Evolutionary conservation across 1,139 yeast species (phyloP).

Genomic region (Zygosaccharomyces pseudobailii): DNA sequence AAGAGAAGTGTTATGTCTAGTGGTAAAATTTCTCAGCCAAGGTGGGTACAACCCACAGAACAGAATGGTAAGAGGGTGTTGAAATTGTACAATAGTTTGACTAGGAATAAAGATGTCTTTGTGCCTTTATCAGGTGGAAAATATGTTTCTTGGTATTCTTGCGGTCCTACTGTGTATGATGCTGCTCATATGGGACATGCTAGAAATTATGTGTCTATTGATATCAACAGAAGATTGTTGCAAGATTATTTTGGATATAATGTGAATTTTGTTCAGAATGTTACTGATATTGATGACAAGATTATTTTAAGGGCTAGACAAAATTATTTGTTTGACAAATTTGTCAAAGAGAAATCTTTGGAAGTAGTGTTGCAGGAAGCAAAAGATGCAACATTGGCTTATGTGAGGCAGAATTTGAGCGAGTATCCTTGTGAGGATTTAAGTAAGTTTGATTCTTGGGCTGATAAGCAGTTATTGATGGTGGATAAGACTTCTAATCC

Average conservation of each 20-base stretch:
- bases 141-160: conserved; percentile 88
- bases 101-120: conserved; percentile 74
- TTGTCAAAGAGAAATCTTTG: conserved; percentile 34
- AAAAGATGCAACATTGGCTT: conserved; percentile 43
- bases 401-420: conserved; percentile 55
- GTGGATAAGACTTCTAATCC: conserved; percentile 42
- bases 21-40: conserved; percentile 39
- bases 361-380: conserved; percentile 39
- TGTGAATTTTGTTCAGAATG: conserved; percentile 85
- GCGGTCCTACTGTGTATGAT: conserved; percentile 99
- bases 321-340: conserved; percentile 66
- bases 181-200: conserved; percentile 99
- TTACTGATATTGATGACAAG: conserved; percentile 96
- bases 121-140: conserved; percentile 53
- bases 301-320: conserved; percentile 94
- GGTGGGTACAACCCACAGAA: conserved; percentile 39
- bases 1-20: conserved; percentile 10
- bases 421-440: conserved; percentile 36
- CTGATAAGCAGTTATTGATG: too few species aligned
- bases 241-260: conserved; percentile 90
- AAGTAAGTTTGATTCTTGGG: conserved; percentile 51
- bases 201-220: conserved; percentile 90
- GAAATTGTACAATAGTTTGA: conserved; percentile 72
- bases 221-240: conserved; percentile 81
- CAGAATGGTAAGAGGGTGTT: conserved; percentile 33